phyloP scores from a whole-genome alignment of 495 filamentous ascomycete species.

The Tuber magnatum region DNA sequence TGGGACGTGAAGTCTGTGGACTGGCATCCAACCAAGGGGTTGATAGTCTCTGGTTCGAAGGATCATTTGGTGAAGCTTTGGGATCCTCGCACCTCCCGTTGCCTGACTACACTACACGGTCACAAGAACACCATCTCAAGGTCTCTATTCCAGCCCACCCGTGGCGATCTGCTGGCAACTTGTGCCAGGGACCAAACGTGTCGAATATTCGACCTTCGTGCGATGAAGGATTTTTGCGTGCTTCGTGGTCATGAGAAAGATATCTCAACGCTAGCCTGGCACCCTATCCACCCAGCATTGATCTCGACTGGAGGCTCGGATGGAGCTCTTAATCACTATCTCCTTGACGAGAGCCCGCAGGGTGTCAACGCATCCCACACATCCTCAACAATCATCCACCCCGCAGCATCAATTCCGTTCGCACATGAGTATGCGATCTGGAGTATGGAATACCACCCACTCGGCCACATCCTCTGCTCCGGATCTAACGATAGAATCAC shows the following conservation, averaged over 20 bases:
- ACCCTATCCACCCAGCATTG: slow-evolving; percentile 78
- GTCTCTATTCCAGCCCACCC: slow-evolving; percentile 74
- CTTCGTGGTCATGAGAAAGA: slow-evolving; percentile 91
- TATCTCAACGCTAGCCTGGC: slow-evolving; percentile 85
- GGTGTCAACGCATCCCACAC: slow-evolving; percentile 59
- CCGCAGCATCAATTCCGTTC: slow-evolving; percentile 72
- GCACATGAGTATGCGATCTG: slow-evolving; percentile 93
- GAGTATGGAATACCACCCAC: slow-evolving; percentile 94
- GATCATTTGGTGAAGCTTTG: slow-evolving; percentile 95
- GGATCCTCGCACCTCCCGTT: slow-evolving; percentile 85
- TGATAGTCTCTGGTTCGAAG: slow-evolving; percentile 93
- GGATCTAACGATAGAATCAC: slow-evolving; percentile 96
- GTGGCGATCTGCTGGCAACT: slow-evolving; percentile 77
- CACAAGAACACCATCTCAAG: slow-evolving; percentile 95
- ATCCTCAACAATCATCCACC: slow-evolving; percentile 77
- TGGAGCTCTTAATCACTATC: slow-evolving; percentile 81
- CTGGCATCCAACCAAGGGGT: slow-evolving; percentile 93
- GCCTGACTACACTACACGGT: slow-evolving; percentile 88
- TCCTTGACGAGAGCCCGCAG: slow-evolving; percentile 75
- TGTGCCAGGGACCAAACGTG: slow-evolving; percentile 87
- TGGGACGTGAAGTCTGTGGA: slow-evolving; percentile 96
- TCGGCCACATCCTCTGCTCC: slow-evolving; percentile 95
- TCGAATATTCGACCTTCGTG: slow-evolving; percentile 85
- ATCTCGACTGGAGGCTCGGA: slow-evolving; percentile 88
- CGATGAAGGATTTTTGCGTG: slow-evolving; percentile 95